Conservation (phyloP, 169 alveolate species). For the Babesia bigemina region DNA sequence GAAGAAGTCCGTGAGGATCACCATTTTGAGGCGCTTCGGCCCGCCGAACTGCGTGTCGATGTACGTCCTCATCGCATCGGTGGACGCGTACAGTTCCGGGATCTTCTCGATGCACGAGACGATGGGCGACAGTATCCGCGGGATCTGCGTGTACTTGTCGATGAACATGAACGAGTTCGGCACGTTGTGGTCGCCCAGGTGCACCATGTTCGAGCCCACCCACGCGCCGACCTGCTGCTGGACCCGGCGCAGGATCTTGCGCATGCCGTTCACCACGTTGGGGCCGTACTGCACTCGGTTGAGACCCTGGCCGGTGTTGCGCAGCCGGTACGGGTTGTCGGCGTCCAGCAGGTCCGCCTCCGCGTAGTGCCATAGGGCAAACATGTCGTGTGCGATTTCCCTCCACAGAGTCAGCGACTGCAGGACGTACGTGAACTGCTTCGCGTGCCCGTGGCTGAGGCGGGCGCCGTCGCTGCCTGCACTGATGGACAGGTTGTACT, state of each 20-base stretch:
- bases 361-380: conserved; percentile 88
- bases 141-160: conserved; percentile 91
- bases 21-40: conserved; percentile 76
- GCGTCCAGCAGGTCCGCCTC: conserved; percentile 88
- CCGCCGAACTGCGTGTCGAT: conserved; percentile 86
- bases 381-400: conserved; percentile 89
- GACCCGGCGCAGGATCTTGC: conserved; percentile 80
- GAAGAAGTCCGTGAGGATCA: conserved; percentile 89
- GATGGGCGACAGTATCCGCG: conserved; percentile 88
- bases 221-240: conserved; percentile 84
- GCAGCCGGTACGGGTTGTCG: conserved; percentile 80
- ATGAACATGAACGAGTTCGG: conserved; percentile 92
- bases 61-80: conserved; percentile 76
- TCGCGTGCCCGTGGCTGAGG: conserved; percentile 86
- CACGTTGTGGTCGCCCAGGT: conserved; percentile 91
- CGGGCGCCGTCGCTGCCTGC: conserved; percentile 84
- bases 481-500: conserved; percentile 75
- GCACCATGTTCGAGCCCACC: conserved; percentile 92
- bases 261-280: conserved; percentile 77
- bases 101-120: conserved; percentile 86
- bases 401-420: conserved; percentile 91
- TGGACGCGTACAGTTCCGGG: conserved; percentile 82
- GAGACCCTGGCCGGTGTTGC: conserved; percentile 91
- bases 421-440: conserved; percentile 88
- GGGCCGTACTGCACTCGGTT: conserved; percentile 82